phyloP scores from a whole-genome alignment of 2,329 filamentous ascomycete species.

The Diaporthe citriasiana region DNA sequence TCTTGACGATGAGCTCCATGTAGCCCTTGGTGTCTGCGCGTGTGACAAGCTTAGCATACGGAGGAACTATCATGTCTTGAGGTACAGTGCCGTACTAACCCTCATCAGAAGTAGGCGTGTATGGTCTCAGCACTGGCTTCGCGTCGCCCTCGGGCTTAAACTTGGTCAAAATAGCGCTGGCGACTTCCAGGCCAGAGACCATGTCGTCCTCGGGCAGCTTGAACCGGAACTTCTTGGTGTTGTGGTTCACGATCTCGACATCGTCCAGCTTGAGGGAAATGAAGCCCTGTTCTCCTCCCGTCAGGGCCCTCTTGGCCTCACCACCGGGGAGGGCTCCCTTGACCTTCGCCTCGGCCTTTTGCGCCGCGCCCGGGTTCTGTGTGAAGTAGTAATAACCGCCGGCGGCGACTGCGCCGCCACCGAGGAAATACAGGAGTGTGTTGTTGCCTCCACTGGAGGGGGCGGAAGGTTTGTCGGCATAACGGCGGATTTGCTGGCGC shows the following conservation, averaged over 20 bases:
- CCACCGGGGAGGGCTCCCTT: constrained; percentile 54
- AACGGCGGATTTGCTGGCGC: constrained; percentile 67
- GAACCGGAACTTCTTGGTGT: constrained; percentile 94
- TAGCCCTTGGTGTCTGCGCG: constrained; percentile 78
- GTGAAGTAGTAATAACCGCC: constrained; percentile 70
- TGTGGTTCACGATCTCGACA: constrained; percentile 87
- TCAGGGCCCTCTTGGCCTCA: constrained; percentile 70
- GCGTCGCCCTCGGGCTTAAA: constrained; percentile 86
- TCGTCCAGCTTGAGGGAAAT: constrained; percentile 84
- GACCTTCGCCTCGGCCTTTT: constrained; percentile 70
- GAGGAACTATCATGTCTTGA: not conserved
- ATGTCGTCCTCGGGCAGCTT: constrained; percentile 86
- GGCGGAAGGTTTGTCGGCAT: constrained; percentile 73
- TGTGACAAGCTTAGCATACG: constrained; percentile 37
- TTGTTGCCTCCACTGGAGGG: constrained; percentile 70
- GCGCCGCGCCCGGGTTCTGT: constrained; percentile 62
- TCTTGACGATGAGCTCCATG: constrained; percentile 92
- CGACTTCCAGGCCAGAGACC: constrained; percentile 84
- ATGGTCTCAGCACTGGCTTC: constrained; percentile 91
- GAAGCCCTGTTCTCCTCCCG: constrained; percentile 91
- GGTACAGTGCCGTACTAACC: constrained; percentile 59
- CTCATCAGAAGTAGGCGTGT: constrained; percentile 93
- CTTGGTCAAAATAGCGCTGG: constrained; percentile 93
- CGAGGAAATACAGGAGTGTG: constrained; percentile 71
- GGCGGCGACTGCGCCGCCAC: constrained; percentile 70